Conservation (phyloP, 768 basidiomycete species). For the Pleurotus tuoliensis region DNA sequence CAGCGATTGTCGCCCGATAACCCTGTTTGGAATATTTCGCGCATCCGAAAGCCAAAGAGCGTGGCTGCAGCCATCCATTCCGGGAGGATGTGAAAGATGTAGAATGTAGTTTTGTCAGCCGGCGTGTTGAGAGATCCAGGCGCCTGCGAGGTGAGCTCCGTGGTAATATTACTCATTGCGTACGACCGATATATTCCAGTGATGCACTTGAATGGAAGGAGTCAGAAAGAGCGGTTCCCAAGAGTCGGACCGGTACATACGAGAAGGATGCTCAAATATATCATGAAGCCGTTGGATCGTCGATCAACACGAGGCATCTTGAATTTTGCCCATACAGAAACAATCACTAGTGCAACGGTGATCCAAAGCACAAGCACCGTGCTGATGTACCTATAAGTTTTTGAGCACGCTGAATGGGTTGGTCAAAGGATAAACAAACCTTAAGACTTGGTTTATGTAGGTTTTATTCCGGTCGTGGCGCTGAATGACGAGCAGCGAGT, state of each 20-base stretch:
- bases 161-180: constrained; percentile 26
- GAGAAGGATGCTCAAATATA: constrained; percentile 18
- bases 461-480: constrained; percentile 12
- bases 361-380: constrained; percentile 20
- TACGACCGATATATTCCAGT: constrained; percentile 27
- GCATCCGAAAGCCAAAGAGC: constrained; percentile 20
- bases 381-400: constrained; percentile 23
- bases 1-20: constrained; percentile 18
- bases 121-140: constrained; percentile 23
- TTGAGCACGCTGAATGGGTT: not conserved
- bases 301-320: constrained; percentile 19
- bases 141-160: constrained; percentile 17
- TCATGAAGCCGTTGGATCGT: constrained; percentile 14
- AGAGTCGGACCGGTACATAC: constrained; percentile 11
- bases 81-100: constrained; percentile 29
- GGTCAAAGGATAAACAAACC: constrained; percentile 4
- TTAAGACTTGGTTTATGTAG: constrained; percentile 16
- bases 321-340: constrained; percentile 17
- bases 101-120: constrained; percentile 26
- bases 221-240: not conserved
- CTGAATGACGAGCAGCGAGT: constrained; percentile 14
- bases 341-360: constrained; percentile 13
- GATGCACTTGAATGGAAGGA: constrained; percentile 13
- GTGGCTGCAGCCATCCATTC: constrained; percentile 25
- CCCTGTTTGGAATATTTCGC: constrained; percentile 23